phyloP scores from a whole-genome alignment of 2,329 filamentous ascomycete species.

The Lojkania enalia region DNA sequence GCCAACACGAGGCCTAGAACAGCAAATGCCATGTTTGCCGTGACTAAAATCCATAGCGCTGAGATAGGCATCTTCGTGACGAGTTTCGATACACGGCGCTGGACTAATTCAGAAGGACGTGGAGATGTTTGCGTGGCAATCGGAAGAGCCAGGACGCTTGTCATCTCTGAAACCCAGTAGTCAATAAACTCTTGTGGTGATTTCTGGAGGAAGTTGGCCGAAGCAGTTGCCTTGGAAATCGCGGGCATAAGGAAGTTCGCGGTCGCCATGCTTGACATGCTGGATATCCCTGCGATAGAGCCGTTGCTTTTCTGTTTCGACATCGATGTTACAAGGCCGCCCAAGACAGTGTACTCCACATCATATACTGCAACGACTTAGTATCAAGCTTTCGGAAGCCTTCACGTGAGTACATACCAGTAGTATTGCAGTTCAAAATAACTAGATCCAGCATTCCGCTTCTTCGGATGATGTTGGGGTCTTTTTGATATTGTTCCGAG shows the following conservation, averaged over 20 bases:
- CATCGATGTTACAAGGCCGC: not conserved
- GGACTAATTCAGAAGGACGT: conserved; percentile 6
- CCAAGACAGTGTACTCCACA: not conserved
- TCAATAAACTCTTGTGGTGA: conserved; percentile 11
- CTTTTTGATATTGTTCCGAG: conserved; percentile 7
- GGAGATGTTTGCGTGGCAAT: conserved; percentile 12
- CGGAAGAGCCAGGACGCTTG: conserved; percentile 12
- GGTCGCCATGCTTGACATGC: conserved; percentile 1
- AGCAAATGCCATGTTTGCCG: conserved; percentile 15
- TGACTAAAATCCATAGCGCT: conserved; percentile 20
- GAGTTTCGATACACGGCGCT: conserved; percentile 13
- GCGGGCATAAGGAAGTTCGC: too few relatives aligned
- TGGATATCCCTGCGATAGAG: conserved; percentile 3
- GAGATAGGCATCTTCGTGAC: conserved; percentile 16
- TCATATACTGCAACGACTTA: too few relatives aligned
- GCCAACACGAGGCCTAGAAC: conserved; percentile 12
- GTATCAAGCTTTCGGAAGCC: too few relatives aligned
- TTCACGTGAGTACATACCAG: too few relatives aligned
- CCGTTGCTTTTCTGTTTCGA: not conserved
- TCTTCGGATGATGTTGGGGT: conserved; percentile 2
- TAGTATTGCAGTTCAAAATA: not conserved
- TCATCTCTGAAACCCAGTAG: conserved; percentile 12
- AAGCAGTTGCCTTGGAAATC: too few relatives aligned
- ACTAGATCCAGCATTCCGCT: conserved; percentile 3
- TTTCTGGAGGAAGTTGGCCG: too few relatives aligned